A percentile compares a stretch with the other conserved stretches of the same genome.
These are phyloP conservation scores for Amaranthus cruentus DNA, from an alignment of 148 eudicot genomes.

Conservation along the genomic window DNA sequence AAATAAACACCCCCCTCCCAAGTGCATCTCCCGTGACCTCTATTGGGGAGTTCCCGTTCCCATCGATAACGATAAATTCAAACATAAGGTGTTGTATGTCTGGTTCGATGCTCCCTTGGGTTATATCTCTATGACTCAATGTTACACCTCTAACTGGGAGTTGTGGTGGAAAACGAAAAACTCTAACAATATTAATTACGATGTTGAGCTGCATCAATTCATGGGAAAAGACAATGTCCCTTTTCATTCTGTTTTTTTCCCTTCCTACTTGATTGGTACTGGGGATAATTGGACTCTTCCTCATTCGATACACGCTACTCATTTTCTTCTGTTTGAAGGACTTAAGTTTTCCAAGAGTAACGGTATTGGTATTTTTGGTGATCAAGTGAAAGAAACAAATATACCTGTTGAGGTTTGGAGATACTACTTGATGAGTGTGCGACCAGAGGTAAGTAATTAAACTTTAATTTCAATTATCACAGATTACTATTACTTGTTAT, in stretches of 20 bases:
- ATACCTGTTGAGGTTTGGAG: conserved; percentile 31
- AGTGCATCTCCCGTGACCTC: conserved; percentile 16
- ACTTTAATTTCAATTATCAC: background rate
- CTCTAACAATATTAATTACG: too few relatives aligned
- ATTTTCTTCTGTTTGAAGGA: background rate
- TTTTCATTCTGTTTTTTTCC: conserved; percentile 12
- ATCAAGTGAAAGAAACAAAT: conserved; percentile 10
- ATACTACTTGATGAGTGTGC: conserved; percentile 14
- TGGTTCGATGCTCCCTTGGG: conserved; percentile 19
- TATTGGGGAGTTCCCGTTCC: conserved; percentile 23
- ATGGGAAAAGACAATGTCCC: conserved; percentile 18
- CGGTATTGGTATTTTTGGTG: conserved; percentile 22
- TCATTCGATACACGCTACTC: conserved; percentile 17
- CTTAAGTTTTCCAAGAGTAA: conserved; percentile 24
- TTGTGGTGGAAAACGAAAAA: conserved; percentile 10
- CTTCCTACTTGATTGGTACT: conserved; percentile 12
- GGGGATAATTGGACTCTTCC: conserved; percentile 19
- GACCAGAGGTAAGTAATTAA: conserved; percentile 16
- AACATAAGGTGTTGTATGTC: conserved; percentile 14
- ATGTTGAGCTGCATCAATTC: conserved; percentile 16
- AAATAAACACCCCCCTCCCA: background rate
- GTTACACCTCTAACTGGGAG: conserved; percentile 14
- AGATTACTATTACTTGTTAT: background rate
- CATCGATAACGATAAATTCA: background rate
- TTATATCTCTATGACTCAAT: conserved; percentile 9